Base-by-base conservation (phyloP, 495 filamentous ascomycete species). In the Penicillium ochrochloron region DNA sequence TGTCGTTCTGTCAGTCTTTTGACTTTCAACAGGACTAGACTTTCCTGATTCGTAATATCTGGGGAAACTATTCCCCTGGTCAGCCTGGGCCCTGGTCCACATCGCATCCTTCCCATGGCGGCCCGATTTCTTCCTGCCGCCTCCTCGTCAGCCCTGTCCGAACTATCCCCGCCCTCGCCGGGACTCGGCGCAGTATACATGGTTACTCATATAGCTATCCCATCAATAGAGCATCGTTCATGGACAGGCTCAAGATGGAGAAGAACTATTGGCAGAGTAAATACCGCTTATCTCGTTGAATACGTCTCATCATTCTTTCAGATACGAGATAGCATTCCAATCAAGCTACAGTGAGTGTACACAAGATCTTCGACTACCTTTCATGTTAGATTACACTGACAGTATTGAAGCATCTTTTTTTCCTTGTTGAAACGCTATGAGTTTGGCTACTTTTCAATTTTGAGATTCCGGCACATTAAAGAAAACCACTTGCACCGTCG, bases 401-500 rank as follows among this genome's bases (percentile, higher is more conserved):
- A 27, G 39, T 5, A 42, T 42, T 4, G 39, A 17, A 42, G 15
- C 39, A 42, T 23, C 0, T 12, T 25, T 5, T 19, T 19, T 48
- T 9, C 5, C 2, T 14, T 48, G 11, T 41, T 41, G 5, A 17
- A 41, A 41, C 25, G 44, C 44, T 48, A 25, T 48, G 44, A 9
- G 5, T 12, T 48, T 17, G 3, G 33, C n/a, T 19, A 4, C 25
- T 19, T 7, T 27, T 54, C 9, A 19, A 19, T 60, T 60, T 15
- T 51, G 6, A 8, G 44, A 2, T 15, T 48, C 51, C 31, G 59
- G 64, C 7, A 37, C 42, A 59, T 71, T 69, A 25, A 90, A 89
- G 70, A 90, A 89, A 21, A 86, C 78, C 5, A 90, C 87, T 65
- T 89, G 83, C 25, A 90, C 82, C 4, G 87, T 88, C 7, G 85